A percentile compares a stretch with the other conserved stretches of the same genome.
Evolutionary conservation across 371 early-diverging fungal species (phyloP).

Genomic region (Apophysomyces elegans): DNA sequence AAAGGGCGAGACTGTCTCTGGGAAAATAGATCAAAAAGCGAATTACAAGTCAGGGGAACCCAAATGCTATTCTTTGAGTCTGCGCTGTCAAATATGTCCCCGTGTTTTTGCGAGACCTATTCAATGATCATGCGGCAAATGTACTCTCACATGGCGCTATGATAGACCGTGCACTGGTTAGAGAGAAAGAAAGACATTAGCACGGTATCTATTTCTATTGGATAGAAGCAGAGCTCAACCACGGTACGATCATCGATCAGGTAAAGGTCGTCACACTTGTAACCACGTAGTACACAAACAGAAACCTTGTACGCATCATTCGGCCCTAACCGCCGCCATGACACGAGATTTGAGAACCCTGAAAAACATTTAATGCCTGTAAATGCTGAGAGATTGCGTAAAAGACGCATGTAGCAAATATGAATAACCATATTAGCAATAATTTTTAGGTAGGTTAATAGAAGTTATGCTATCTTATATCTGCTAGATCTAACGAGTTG

Average conservation of each 20-base stretch:
- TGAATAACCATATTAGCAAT: background rate
- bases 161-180: slow-evolving; percentile 4
- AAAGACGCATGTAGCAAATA: background rate
- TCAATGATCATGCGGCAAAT: slow-evolving; percentile 1
- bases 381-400: background rate
- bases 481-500: background rate
- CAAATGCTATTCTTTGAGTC: background rate
- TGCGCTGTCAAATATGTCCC: slow-evolving; percentile 9
- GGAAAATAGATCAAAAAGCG: background rate
- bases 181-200: background rate
- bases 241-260: slow-evolving; percentile 11
- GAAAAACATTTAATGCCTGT: slow-evolving; percentile 9
- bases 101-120: slow-evolving; percentile 10
- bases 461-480: background rate
- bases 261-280: slow-evolving; percentile 7
- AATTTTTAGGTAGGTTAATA: no score
- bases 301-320: slow-evolving; percentile 5
- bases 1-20: slow-evolving; percentile 10
- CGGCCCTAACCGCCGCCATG: slow-evolving; percentile 7
- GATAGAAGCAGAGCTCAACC: background rate
- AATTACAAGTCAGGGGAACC: slow-evolving; percentile 7
- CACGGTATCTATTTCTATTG: slow-evolving; percentile 6
- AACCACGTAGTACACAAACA: slow-evolving; percentile 4
- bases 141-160: slow-evolving; percentile 1
- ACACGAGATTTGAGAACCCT: slow-evolving; percentile 11